Conservation (phyloP, 116 monocot genomes). For the Zostera marina region DNA sequence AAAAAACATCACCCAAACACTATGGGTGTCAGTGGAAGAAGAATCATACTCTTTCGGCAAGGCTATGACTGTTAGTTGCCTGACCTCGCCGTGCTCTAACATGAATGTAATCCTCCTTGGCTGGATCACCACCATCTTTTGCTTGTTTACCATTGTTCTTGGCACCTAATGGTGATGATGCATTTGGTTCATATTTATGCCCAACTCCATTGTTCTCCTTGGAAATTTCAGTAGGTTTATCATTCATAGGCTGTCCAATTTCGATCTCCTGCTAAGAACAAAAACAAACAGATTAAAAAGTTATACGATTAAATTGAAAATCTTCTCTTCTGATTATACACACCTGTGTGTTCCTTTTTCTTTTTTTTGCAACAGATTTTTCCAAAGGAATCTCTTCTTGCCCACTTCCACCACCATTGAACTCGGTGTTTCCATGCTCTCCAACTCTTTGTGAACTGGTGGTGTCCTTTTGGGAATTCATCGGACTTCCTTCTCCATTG, state of each 20-base stretch:
- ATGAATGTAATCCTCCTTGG: constrained; percentile 76
- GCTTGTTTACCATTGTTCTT: constrained; percentile 29
- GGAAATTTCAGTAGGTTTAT: constrained; percentile 11
- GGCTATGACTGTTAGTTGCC: constrained; percentile 91
- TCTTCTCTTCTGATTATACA: not conserved
- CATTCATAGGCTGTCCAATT: constrained; percentile 22
- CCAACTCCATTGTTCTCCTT: constrained; percentile 22
- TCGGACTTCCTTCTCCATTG: constrained; percentile 14
- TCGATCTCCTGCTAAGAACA: constrained; percentile 27
- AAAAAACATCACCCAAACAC: not conserved
- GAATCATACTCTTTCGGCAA: constrained; percentile 68
- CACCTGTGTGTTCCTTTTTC: constrained; percentile 48
- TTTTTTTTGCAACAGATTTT: constrained; percentile 29
- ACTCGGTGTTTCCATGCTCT: constrained; percentile 26
- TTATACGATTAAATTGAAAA: too few species aligned
- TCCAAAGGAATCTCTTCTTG: constrained; percentile 21
- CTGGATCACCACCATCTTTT: constrained; percentile 20
- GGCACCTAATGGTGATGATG: constrained; percentile 10
- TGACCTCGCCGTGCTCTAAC: constrained; percentile 83
- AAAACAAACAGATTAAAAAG: not conserved
- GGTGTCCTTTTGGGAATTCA: constrained; percentile 13
- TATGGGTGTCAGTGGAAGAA: not conserved
- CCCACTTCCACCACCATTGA: constrained; percentile 26
- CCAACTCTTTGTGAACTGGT: constrained; percentile 8
- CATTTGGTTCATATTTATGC: constrained; percentile 27